Conservation (phyloP, 345 rosid species). For the Brassica napus region DNA sequence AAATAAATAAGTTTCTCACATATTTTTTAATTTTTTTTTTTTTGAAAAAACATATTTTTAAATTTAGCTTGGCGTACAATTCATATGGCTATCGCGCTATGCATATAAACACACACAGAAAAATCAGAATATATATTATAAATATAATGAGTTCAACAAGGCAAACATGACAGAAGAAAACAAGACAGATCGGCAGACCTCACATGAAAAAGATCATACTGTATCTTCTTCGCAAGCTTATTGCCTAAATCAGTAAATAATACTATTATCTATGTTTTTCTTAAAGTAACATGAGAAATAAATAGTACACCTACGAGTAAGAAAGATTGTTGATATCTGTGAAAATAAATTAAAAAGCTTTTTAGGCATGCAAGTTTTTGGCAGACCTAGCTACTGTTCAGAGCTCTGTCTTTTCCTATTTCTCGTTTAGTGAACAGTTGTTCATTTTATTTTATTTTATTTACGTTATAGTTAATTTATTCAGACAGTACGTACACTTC, state of each 20-base stretch:
- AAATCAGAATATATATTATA: neutral
- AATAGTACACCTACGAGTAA: neutral
- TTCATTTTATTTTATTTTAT: too few relatives aligned
- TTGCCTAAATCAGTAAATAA: conserved; percentile 21
- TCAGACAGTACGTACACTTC: conserved; percentile 5
- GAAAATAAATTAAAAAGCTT: conserved; percentile 18
- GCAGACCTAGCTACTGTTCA: conserved; percentile 40
- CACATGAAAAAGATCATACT: conserved; percentile 19
- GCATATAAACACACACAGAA: neutral
- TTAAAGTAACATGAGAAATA: neutral
- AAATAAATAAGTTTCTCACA: too few relatives aligned
- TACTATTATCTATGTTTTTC: neutral
- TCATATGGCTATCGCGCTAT: too few relatives aligned
- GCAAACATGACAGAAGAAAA: conserved; percentile 16
- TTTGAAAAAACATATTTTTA: too few relatives aligned
- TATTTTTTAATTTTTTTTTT: too few relatives aligned
- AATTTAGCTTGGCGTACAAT: neutral
- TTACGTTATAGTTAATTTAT: conserved; percentile 6
- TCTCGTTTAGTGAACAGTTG: conserved; percentile 28
- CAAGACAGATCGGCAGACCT: conserved; percentile 14
- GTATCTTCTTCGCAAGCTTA: conserved; percentile 11
- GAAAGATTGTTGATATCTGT: neutral
- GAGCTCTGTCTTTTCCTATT: conserved; percentile 33
- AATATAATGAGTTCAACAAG: neutral
- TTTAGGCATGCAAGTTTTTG: conserved; percentile 42